A percentile compares a stretch with the other conserved stretches of the same genome.
phyloP scores from a whole-genome alignment of 2,329 filamentous ascomycete genomes.

The Colletotrichum gloeosporioides region DNA sequence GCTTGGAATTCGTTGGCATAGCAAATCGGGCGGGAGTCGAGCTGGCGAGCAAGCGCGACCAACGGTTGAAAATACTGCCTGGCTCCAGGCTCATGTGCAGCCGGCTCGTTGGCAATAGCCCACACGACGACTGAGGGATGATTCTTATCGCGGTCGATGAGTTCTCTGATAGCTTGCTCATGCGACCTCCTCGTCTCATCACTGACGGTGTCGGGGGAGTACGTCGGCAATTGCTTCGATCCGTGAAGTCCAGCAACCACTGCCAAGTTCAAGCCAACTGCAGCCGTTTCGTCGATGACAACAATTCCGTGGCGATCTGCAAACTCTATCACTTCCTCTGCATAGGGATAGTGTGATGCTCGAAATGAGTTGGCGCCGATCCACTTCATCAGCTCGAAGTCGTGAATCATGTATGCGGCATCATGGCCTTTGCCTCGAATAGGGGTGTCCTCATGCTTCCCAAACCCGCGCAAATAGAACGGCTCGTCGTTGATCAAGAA shows the following conservation, averaged over 20 bases:
- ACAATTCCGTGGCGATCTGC: slow-evolving; percentile 33
- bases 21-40: slow-evolving; percentile 29
- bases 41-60: slow-evolving; percentile 22
- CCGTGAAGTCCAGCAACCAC: slow-evolving; percentile 20
- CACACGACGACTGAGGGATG: slow-evolving; percentile 30
- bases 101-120: slow-evolving; percentile 29
- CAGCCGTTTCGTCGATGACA: slow-evolving; percentile 31
- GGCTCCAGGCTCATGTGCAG: slow-evolving; percentile 22
- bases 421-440: slow-evolving; percentile 33
- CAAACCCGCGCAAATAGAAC: slow-evolving; percentile 34
- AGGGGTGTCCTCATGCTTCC: slow-evolving; percentile 31
- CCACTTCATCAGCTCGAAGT: slow-evolving; percentile 33
- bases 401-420: slow-evolving; percentile 33
- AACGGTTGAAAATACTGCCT: slow-evolving; percentile 31
- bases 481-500: slow-evolving; percentile 32
- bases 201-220: slow-evolving; percentile 21
- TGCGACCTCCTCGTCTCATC: slow-evolving; percentile 22
- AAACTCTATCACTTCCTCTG: slow-evolving; percentile 30
- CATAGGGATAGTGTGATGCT: slow-evolving; percentile 34
- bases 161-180: slow-evolving; percentile 26
- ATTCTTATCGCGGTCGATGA: slow-evolving; percentile 30
- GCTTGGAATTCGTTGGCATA: slow-evolving; percentile 25
- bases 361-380: slow-evolving; percentile 35
- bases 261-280: slow-evolving; percentile 29
- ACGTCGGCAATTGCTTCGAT: slow-evolving; percentile 8